Base-by-base conservation (phyloP, 495 filamentous ascomycete genomes). In the Talaromyces wortmannii region DNA sequence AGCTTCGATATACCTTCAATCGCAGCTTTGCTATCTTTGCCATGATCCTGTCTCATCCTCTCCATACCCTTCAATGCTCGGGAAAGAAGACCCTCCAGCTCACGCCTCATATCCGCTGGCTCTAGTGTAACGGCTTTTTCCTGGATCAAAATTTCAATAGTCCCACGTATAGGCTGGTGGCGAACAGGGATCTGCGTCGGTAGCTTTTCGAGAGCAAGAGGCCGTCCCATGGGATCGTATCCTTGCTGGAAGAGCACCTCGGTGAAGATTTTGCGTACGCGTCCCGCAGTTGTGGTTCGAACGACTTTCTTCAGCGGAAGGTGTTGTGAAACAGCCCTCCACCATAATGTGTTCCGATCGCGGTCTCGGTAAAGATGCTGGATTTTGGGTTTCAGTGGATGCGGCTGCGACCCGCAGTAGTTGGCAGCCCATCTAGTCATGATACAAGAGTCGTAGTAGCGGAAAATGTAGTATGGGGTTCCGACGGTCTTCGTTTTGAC, bases 181-280 rank as follows among this genome's bases (percentile, higher is more conserved):
- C 23, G 52, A 31, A 53, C 23, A 30, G 40, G 15, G 36, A 16
- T 42, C 6, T 42, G 36, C 15, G 17, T 11, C 7, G 50, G 50
- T n/a, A 53, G 52, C 13, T 46, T 45, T 5, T 53, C 52, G 7
- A 29, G 52, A 2, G 52, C 23, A 31, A 53, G 52, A 29, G 47
- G 55, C 30, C 59, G 73, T 16, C 87, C 87, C 18, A 77, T 57
- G n/a, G 59, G 50, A 61, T 82, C 78, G 58, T 78, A 84, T 1
- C 85, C 85, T 48, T 67, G 73, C 32, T 65, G 73, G 55, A 66
- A 74, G 58, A 91, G 67, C 15, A 78, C 79, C 48, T 80, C 70
- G 49, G 57, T 58, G 40, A 92, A 72, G 0, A 85, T 85, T 16
- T 68, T 61, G 32, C 72, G 66, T 8, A 83, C 43, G 66, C 78